Evolutionary conservation across 768 basidiomycete species (phyloP), one percentile per base, ranked within the genome.

Genomic region (Brasilioporus rufonigricans): DNA sequence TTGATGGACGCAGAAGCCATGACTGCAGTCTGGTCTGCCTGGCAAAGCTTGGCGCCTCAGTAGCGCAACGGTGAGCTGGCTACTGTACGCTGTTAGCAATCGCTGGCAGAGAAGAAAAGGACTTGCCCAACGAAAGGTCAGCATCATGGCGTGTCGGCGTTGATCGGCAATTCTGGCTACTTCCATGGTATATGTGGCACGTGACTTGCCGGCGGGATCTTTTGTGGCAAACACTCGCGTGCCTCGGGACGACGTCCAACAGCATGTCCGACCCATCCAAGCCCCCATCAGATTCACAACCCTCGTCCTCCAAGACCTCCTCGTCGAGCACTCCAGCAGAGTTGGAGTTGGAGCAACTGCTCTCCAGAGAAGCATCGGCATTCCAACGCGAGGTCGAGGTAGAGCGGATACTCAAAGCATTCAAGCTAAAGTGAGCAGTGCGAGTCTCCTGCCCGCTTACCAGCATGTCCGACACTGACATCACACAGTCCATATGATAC

Each of bases 351-450:
- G 91, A 93, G 52, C 88, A 85, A 69, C 74, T 93, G 6, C 77
- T 93, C 43, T 87, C 78, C 48, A 77, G 88, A 51, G 91, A 93
- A 65, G 89, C 91, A 1, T 86, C 86, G 14, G 91, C 89, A 5
- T 88, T 93, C 67, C 89, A 92, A 63, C 81, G 92, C 27, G 92
- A 93, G 71, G 74, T 91, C 24, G 91, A 93, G 68, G 90, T 93
- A 13, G 92, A 96, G 53, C 85, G 97, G 24, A 93, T 99, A 59
- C 76, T 98, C 46, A 89, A 86, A 63, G 87, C 95, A 0, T 98
- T 99, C 82, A 98, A 93, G 71, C 80, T 98, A 63, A 99, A 98
- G 94, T 96, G 55, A 61, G 85, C 73, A 16, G 11, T 51, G 11
- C 11, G 19, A 31, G 35, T 44, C n/a, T n/a, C 36, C 40, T 16